Percentiles rank a stretch among this genome's conserved stretches.
phyloP scores from a whole-genome alignment of 1,284 basidiomycete species.

The Quambalaria eucalypti region DNA sequence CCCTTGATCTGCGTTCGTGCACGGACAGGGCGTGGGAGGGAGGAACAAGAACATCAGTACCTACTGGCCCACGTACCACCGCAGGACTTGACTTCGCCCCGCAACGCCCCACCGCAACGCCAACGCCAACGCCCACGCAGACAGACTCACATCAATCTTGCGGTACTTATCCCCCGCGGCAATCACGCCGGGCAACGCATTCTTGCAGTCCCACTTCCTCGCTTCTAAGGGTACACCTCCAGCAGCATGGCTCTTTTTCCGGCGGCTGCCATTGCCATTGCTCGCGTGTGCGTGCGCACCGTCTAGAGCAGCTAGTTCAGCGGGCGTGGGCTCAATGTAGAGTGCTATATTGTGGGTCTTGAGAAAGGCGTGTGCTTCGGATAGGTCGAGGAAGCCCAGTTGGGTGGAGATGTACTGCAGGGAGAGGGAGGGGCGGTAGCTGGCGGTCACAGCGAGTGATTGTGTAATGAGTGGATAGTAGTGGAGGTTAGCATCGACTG shows the following conservation, averaged over 20 bases:
- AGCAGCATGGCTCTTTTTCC: slow-evolving; percentile 28
- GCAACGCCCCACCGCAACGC: too few species aligned
- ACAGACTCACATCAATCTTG: slow-evolving; percentile 52
- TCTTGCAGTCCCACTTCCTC: slow-evolving; percentile 52
- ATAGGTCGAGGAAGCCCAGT: slow-evolving; percentile 68
- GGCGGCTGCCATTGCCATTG: neutral
- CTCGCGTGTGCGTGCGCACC: too few species aligned
- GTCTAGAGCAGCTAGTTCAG: slow-evolving; percentile 15
- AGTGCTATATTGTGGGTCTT: slow-evolving; percentile 60
- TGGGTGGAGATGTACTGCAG: slow-evolving; percentile 68
- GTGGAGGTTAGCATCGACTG: neutral
- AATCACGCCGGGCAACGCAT: slow-evolving; percentile 48
- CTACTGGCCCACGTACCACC: too few species aligned
- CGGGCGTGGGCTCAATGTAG: slow-evolving; percentile 52
- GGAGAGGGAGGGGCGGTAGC: slow-evolving; percentile 52
- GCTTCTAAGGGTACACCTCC: slow-evolving; percentile 17
- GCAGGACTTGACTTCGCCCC: too few species aligned
- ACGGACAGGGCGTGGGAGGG: too few species aligned
- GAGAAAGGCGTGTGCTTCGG: slow-evolving; percentile 65
- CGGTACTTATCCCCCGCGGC: slow-evolving; percentile 50
- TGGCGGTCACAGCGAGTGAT: too few species aligned
- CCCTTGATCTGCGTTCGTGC: too few species aligned
- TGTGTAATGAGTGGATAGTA: slow-evolving; percentile 3
- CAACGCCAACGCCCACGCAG: too few species aligned
- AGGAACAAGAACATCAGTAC: too few species aligned